phyloP scores from a whole-genome alignment of 2,329 filamentous ascomycete genomes.

The Fusarium sp. region DNA sequence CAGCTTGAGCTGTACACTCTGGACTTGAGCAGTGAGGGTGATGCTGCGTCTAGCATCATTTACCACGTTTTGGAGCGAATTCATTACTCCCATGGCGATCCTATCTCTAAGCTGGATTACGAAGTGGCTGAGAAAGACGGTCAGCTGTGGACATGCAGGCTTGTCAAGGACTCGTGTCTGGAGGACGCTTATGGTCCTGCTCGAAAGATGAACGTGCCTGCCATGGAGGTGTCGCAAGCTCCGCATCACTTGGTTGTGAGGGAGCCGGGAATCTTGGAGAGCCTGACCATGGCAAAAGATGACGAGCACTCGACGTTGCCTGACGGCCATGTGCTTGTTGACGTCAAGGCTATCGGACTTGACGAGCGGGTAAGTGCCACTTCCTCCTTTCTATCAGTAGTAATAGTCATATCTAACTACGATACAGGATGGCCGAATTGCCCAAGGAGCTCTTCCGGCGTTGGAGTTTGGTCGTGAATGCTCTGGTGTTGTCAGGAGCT shows the following conservation, averaged over 20 bases:
- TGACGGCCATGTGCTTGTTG: slow-evolving; percentile 35
- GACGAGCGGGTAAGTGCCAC: slow-evolving; percentile 35
- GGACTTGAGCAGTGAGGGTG: slow-evolving; percentile 36
- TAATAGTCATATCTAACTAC: slow-evolving; percentile 19
- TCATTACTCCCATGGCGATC: slow-evolving; percentile 38
- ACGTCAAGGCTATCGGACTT: slow-evolving; percentile 38
- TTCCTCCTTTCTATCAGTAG: not conserved
- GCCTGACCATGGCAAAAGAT: slow-evolving; percentile 37
- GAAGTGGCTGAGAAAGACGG: slow-evolving; percentile 43
- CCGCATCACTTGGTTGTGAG: slow-evolving; percentile 33
- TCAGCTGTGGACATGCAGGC: slow-evolving; percentile 42
- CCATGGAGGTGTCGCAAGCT: slow-evolving; percentile 13
- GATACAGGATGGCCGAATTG: slow-evolving; percentile 27
- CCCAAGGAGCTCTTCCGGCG: slow-evolving; percentile 37
- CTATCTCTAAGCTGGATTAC: slow-evolving; percentile 41
- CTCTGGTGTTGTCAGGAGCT: slow-evolving; percentile 30
- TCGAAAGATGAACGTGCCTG: slow-evolving; percentile 28
- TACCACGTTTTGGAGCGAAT: slow-evolving; percentile 35
- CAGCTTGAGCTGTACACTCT: slow-evolving; percentile 41
- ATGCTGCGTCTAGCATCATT: slow-evolving; percentile 20
- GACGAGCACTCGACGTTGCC: slow-evolving; percentile 5
- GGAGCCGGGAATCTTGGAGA: slow-evolving; percentile 41
- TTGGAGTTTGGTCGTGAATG: slow-evolving; percentile 41
- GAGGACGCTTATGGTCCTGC: slow-evolving; percentile 41
- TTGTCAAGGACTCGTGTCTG: slow-evolving; percentile 32